Evolutionary conservation across 306 rosid genomes (phyloP).

Genomic region (Quercus dentata): DNA sequence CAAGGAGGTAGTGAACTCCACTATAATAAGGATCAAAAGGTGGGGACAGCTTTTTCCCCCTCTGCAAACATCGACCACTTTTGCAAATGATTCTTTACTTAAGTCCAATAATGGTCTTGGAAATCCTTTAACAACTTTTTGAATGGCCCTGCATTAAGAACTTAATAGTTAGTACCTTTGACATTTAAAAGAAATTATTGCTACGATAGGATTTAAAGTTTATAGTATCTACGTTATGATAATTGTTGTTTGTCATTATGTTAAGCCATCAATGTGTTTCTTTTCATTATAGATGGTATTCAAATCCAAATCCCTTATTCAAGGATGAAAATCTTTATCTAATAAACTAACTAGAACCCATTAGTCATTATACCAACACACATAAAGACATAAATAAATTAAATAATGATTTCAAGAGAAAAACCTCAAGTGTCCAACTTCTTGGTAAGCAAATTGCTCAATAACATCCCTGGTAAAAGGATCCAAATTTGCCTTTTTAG

Average conservation of each 20-base stretch:
- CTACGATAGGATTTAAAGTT: no score
- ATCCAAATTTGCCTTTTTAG: conserved; percentile 37
- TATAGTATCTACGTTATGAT: no score
- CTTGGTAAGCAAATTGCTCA: conserved; percentile 57
- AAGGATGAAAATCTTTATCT: no score
- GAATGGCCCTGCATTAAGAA: conserved; percentile 54
- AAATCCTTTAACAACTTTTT: conserved; percentile 49
- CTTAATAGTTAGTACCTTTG: no score
- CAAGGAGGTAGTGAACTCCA: conserved; percentile 58
- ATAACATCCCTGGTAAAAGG: conserved; percentile 32
- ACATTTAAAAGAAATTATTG: no score
- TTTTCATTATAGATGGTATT: no score
- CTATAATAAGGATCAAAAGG: conserved; percentile 77
- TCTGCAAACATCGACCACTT: no score
- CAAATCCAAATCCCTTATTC: no score
- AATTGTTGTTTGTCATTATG: no score
- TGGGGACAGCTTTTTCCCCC: conserved; percentile 20
- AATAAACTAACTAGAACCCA: no score
- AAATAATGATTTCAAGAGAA: not conserved
- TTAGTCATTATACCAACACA: not conserved
- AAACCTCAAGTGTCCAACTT: conserved; percentile 74
- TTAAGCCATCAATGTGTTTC: no score
- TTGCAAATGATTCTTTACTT: no score
- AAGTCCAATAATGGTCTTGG: conserved; percentile 43
- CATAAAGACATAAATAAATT: not conserved